Conservation (phyloP, 331 rosid species). For the Ulmus americana region DNA sequence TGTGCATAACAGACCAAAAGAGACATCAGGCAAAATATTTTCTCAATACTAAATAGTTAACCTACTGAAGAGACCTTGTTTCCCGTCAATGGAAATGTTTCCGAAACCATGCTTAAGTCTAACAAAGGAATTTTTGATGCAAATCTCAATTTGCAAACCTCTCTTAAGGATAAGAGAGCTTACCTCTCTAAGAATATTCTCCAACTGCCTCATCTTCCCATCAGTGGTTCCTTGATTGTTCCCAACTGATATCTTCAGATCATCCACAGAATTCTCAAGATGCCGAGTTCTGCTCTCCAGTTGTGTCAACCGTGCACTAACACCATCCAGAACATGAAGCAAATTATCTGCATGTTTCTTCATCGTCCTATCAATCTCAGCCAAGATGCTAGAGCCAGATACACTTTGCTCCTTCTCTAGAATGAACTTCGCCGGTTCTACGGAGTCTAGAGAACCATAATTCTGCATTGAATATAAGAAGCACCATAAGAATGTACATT, state of each 20-base stretch:
- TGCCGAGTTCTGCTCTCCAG: conserved; percentile 68
- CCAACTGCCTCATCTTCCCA: conserved; percentile 72
- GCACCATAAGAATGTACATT: conserved; percentile 6
- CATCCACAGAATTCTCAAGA: conserved; percentile 74
- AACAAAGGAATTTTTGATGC: background rate
- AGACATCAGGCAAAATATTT: background rate
- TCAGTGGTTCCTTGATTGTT: conserved; percentile 73
- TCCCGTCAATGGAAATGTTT: conserved; percentile 2
- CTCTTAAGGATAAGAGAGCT: conserved; percentile 8
- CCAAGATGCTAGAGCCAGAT: conserved; percentile 40
- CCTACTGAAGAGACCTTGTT: background rate
- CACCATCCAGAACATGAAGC: conserved; percentile 67
- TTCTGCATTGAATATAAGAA: conserved; percentile 41
- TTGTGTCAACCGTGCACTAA: conserved; percentile 73
- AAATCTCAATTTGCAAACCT: no score
- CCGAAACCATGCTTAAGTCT: background rate
- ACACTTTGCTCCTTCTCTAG: conserved; percentile 47
- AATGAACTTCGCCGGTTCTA: conserved; percentile 52
- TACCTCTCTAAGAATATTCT: conserved; percentile 84
- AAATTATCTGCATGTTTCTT: conserved; percentile 65
- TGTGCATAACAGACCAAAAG: background rate
- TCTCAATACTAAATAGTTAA: background rate
- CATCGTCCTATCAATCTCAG: conserved; percentile 73
- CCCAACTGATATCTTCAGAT: conserved; percentile 65
- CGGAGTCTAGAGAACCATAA: conserved; percentile 61